Evolutionary conservation across 2,329 filamentous ascomycete genomes (phyloP).

Genomic region (Nannizziopsis arthrosporioides): DNA sequence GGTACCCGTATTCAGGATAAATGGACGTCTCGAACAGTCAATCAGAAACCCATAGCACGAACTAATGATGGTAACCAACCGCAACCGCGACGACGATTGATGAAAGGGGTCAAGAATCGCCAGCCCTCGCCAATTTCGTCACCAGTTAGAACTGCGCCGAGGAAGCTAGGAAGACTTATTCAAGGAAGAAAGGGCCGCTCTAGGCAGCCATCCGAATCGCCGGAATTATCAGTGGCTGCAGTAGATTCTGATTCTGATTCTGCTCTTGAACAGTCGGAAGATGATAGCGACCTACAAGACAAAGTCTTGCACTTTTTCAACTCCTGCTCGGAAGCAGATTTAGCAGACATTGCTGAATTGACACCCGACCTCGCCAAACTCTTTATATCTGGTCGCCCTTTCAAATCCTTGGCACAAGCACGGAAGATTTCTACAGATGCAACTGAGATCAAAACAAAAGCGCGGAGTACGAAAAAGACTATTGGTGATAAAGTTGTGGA

Average conservation of each 20-base stretch:
- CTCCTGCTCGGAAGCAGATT: slow-evolving; percentile 58
- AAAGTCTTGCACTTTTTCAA: slow-evolving; percentile 74
- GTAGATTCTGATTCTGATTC: slow-evolving; percentile 38
- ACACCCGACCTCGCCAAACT: slow-evolving; percentile 56
- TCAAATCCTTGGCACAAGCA: slow-evolving; percentile 53
- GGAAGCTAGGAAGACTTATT: slow-evolving; percentile 34
- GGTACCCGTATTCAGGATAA: slow-evolving; percentile 49
- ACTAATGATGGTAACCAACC: slow-evolving; percentile 21
- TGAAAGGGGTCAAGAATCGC: slow-evolving; percentile 28
- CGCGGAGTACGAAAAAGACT: slow-evolving; percentile 39
- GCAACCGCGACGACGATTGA: slow-evolving; percentile 27
- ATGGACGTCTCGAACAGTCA: slow-evolving; percentile 35
- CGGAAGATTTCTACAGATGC: slow-evolving; percentile 47
- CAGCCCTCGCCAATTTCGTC: slow-evolving; percentile 19
- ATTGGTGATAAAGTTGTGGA: slow-evolving; percentile 58
- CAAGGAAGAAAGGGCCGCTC: slow-evolving; percentile 36
- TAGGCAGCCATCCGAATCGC: slow-evolving; percentile 25
- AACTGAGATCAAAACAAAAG: slow-evolving; percentile 31
- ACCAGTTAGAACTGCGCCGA: slow-evolving; percentile 18
- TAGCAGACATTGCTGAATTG: slow-evolving; percentile 70
- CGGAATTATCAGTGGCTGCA: slow-evolving; percentile 29
- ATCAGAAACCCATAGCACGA: slow-evolving; percentile 26
- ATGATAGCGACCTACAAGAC: slow-evolving; percentile 37
- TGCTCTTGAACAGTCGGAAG: slow-evolving; percentile 29
- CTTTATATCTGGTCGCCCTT: slow-evolving; percentile 65